Base-by-base conservation (phyloP, 164 flowering plant species). In the Liriodendron chinense region DNA sequence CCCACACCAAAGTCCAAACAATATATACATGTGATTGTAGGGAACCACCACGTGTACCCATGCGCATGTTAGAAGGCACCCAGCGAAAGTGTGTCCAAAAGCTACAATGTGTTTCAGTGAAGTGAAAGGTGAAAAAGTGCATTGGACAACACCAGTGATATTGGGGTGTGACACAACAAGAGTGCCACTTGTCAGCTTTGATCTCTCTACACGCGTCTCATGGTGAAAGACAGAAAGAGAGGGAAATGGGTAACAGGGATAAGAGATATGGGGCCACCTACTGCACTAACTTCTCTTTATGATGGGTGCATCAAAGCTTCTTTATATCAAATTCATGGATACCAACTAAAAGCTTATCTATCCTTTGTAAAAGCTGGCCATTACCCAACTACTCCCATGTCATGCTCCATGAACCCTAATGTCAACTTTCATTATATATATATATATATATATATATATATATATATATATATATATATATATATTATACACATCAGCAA, bases 261-360 rank as follows among this genome's bases (percentile, higher is more conserved):
- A n/a, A 34, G 43, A 34, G 7, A 22, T 14, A 23, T 47, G 57
- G 72, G 72, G 26, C 20, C 4, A 48, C 61, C 72, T 50, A 53
- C 72, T 50, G 57, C 59, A 48, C 34, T 48, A n/a, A 70, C 23
- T 70, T 24, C 62, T 50, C 26, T 70, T 70, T 50, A 70, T 70
- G 72, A 70, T 49, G 20, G 72, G 59, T 24, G 61, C 72, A 70
- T 70, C 62, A 70, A 70, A 23, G 61, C 72, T 70, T 53, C 72
- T 59, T 70, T 70, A 48, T 70, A 23, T 70, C 72, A 70, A 53
- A 9, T 23, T 70, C 72, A 70, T 70, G 72, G 43, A 23, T 49
- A 50, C 72, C 72, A 50, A 70, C 72, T 70, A 70, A 70, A 70
- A 70, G 72, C 25, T 50, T 16, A 53, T 22, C 72, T 59, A 70